A percentile compares a stretch with the other conserved stretches of the same genome.
Evolutionary conservation across 2,329 filamentous ascomycete genomes (phyloP).

Genomic region (Capronia americana): DNA sequence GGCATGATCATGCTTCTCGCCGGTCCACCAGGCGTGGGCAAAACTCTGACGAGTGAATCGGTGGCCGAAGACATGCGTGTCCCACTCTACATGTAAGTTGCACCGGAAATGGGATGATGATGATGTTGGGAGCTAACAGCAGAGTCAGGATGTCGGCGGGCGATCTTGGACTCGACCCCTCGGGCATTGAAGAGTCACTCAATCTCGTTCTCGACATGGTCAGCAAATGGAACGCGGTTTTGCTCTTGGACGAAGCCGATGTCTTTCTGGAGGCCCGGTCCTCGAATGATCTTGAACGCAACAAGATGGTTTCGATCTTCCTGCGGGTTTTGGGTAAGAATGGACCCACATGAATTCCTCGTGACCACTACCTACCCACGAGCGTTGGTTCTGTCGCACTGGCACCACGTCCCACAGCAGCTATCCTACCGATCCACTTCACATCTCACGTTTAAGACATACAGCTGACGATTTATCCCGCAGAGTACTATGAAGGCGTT

Average conservation of each 20-base stretch:
- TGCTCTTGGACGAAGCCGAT: conserved; percentile 59
- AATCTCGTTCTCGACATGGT: conserved; percentile 55
- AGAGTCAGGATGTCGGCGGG: conserved; percentile 53
- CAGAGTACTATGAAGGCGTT: conserved; percentile 43
- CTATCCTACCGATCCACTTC: conserved; percentile 1
- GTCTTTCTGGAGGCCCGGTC: conserved; percentile 51
- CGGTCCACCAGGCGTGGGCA: conserved; percentile 61
- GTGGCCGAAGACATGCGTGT: conserved; percentile 59
- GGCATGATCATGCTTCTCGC: conserved; percentile 53
- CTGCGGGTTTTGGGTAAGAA: conserved; percentile 35
- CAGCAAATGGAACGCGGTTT: conserved; percentile 58
- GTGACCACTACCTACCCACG: too few relatives aligned
- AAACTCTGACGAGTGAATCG: conserved; percentile 59
- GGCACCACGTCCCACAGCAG: neutral
- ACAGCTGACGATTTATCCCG: conserved; percentile 12
- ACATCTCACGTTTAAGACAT: conserved; percentile 20
- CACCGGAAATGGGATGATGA: neutral
- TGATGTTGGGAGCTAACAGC: conserved; percentile 5
- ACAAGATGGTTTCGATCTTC: conserved; percentile 53
- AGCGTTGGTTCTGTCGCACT: neutral
- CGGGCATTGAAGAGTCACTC: conserved; percentile 53
- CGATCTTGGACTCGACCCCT: conserved; percentile 55
- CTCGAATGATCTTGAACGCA: conserved; percentile 51
- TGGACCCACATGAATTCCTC: conserved; percentile 9
- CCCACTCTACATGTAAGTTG: conserved; percentile 46